Evolutionary conservation across 805 yeast genomes (phyloP), one percentile per base, ranked within the genome.

Genomic region (Yamadazyma insecticola): DNA sequence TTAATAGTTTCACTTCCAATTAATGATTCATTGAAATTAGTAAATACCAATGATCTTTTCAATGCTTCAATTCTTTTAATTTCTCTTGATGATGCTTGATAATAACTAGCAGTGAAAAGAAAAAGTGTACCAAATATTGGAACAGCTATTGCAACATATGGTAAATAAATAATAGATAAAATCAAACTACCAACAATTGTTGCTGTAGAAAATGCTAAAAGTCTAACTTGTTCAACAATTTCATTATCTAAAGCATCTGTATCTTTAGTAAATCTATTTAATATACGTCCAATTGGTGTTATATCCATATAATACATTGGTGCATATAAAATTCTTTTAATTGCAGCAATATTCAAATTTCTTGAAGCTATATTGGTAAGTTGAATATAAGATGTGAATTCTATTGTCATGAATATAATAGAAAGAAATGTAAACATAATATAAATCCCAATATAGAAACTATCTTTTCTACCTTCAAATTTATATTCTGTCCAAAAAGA

Each of bases 231-330:
- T 51, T 82, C 87, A 32, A 76, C 72, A 37, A 86, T 60, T 54
- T 82, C 90, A 50, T 84, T 85, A 49, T 87, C 95, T 51, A 85
- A 60, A 6, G 78, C 76, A 51, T 87, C 95, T 0, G 92, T 81
- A 55, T 87, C 96, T 45, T 85, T 85, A 2, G 95, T 85, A 53
- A 86, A 86, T 43, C 95, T 67, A 58, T 86, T 87, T 52, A 88
- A 62, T 36, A 87, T 78, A 43, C 96, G 70, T 2, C 96, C 96
- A 63, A 84, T 70, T 13, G 96, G 96, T 0, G 94, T 83, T 7
- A 85, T 76, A 49, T 88, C 96, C 57, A 86, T 68, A 50, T 74
- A 88, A 1, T 78, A 57, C 89, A 85, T 84, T 27, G 95, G 95
- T 2, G 90, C 78, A 37, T 76, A 78, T 37, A 87, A 58, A 7